Evolutionary conservation across 192 early-diverging fungal species (phyloP).

Genomic region (Entophlyctis luteolus): DNA sequence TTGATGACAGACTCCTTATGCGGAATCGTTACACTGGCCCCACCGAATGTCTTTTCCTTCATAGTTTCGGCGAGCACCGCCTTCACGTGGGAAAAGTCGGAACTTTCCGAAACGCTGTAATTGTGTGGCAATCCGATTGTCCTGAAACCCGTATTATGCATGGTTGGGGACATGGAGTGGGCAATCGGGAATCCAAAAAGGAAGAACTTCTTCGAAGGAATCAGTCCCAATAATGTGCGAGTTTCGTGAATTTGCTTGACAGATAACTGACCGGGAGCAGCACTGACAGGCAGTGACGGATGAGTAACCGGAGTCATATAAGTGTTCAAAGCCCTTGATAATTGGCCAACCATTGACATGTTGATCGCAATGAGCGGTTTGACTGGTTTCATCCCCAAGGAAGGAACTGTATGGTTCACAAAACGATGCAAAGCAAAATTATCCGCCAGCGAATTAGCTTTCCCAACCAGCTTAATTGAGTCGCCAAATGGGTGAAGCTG

Average conservation of each 20-base stretch:
- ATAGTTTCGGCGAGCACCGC: conserved; percentile 22
- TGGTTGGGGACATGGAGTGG: conserved; percentile 82
- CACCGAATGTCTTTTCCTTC: conserved; percentile 69
- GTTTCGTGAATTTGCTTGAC: conserved; percentile 73
- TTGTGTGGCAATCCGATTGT: conserved; percentile 78
- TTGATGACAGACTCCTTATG: conserved; percentile 82
- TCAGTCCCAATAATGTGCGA: conserved; percentile 64
- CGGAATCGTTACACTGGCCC: conserved; percentile 93
- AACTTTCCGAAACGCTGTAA: conserved; percentile 73
- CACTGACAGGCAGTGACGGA: conserved; percentile 64
- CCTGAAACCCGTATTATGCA: conserved; percentile 91
- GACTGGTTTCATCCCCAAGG: conserved; percentile 21
- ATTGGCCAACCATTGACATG: conserved; percentile 87
- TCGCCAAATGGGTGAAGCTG: conserved; percentile 57
- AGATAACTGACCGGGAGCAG: conserved; percentile 92
- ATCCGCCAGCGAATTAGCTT: conserved; percentile 68
- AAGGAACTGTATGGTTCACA: conserved; percentile 43
- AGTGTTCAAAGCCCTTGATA: conserved; percentile 85
- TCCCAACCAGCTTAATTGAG: conserved; percentile 89
- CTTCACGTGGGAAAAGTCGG: conserved; percentile 56
- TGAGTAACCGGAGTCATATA: conserved; percentile 95
- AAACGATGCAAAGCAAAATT: conserved; percentile 80
- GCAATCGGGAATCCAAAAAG: conserved; percentile 87
- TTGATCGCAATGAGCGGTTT: conserved; percentile 90
- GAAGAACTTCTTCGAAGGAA: conserved; percentile 67